phyloP scores from a whole-genome alignment of 352 stramenopile species.

The Phytophthora pinifolia region DNA sequence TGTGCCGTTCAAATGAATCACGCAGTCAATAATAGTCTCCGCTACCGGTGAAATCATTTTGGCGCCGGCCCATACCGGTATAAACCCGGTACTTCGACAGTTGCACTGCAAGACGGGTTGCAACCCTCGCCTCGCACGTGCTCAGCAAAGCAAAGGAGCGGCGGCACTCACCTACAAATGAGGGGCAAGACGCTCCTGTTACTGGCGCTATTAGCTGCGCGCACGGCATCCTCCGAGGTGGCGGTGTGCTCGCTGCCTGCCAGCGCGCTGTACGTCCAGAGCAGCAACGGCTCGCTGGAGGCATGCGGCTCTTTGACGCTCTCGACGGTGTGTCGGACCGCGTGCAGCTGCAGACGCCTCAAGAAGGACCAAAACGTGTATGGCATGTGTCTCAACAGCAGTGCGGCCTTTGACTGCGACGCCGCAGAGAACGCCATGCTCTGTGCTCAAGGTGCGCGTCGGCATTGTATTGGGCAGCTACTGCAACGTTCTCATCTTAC shows the following conservation, averaged over 20 bases:
- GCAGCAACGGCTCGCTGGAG: conserved; percentile 3
- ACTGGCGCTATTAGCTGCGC: conserved; percentile 6
- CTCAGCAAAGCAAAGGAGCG: conserved; percentile 7
- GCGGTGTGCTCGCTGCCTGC: conserved; percentile 31
- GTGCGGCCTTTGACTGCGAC: conserved; percentile 9
- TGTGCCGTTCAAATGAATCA: no score
- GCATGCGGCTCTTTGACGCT: conserved; percentile 16
- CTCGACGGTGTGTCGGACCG: conserved; percentile 11
- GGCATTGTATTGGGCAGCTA: background rate
- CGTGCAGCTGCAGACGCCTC: conserved; percentile 24
- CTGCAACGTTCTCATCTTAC: background rate
- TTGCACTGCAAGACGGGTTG: conserved; percentile 5
- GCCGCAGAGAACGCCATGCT: conserved; percentile 12
- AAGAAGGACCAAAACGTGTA: conserved; percentile 11
- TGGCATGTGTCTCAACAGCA: conserved; percentile 20
- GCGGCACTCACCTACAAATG: conserved; percentile 4
- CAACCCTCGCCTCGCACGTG: background rate
- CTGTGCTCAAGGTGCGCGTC: conserved; percentile 13
- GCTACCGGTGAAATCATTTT: no score
- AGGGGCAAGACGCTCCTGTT: conserved; percentile 3
- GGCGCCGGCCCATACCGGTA: no score
- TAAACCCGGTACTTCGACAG: background rate
- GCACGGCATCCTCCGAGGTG: conserved; percentile 7
- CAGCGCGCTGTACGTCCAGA: conserved; percentile 25
- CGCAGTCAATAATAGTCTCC: no score